These are phyloP conservation scores for Mycena filopes DNA, from an alignment of 768 basidiomycete genomes.

Conservation along the genomic window DNA sequence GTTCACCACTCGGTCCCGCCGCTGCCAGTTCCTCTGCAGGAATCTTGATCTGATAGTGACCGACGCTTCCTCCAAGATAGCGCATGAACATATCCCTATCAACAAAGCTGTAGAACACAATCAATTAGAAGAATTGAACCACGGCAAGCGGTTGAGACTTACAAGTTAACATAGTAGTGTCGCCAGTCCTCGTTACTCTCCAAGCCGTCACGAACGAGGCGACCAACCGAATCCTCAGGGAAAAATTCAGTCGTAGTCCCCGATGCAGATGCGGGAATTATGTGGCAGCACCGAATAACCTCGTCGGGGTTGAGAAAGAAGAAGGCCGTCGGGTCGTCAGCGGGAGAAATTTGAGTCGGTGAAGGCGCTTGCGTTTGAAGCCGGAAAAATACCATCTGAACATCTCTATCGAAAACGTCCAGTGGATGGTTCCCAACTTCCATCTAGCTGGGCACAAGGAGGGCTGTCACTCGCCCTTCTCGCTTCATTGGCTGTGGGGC, in stretches of 20 bases:
- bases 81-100: no score
- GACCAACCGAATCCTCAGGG: constrained; percentile 4
- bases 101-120: background rate
- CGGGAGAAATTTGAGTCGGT: constrained; percentile 13
- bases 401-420: no score
- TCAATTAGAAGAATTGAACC: background rate
- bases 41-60: no score
- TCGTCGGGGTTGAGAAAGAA: constrained; percentile 31
- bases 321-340: constrained; percentile 17
- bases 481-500: no score
- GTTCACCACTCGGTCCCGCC: no score
- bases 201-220: background rate
- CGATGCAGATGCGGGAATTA: constrained; percentile 26
- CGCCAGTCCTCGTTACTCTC: constrained; percentile 13
- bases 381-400: no score
- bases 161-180: constrained; percentile 20
- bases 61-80: no score
- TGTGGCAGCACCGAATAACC: constrained; percentile 24
- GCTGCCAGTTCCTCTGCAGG: background rate
- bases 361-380: background rate
- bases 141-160: background rate
- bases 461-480: no score
- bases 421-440: no score
- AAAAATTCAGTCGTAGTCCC: constrained; percentile 18
- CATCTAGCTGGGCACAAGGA: no score